These are phyloP conservation scores for Tricholoma terreum DNA, from an alignment of 768 basidiomycete genomes.

Conservation along the genomic window DNA sequence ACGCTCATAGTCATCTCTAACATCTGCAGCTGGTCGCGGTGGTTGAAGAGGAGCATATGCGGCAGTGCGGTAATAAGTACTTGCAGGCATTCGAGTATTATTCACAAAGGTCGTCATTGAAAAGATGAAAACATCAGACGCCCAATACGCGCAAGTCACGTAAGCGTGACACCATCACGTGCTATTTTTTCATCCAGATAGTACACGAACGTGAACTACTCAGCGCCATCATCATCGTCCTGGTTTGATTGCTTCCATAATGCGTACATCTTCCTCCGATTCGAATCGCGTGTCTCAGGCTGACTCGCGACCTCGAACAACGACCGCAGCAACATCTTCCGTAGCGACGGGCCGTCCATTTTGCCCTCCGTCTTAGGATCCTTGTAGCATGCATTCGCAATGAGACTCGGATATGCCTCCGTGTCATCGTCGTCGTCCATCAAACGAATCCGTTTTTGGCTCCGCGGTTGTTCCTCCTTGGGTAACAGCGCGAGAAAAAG, in stretches of 20 bases:
- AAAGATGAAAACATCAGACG: no score
- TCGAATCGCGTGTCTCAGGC: constrained; percentile 71
- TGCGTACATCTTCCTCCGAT: constrained; percentile 79
- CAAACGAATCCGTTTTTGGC: constrained; percentile 45
- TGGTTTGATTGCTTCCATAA: constrained; percentile 69
- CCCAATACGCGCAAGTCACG: not conserved
- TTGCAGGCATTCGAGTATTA: constrained; percentile 12
- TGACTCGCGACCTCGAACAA: constrained; percentile 76
- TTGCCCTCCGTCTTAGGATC: constrained; percentile 38
- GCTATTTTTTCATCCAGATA: constrained; percentile 6
- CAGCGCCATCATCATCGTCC: constrained; percentile 31
- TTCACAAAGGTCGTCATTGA: constrained; percentile 11
- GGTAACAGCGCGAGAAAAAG: constrained; percentile 53
- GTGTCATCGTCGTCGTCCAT: constrained; percentile 20
- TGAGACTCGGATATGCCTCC: constrained; percentile 40
- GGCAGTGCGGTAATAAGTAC: constrained; percentile 28
- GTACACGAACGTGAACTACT: constrained; percentile 1
- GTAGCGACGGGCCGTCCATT: constrained; percentile 36
- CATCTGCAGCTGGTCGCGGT: constrained; percentile 35
- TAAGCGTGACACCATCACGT: not conserved
- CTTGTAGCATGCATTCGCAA: constrained; percentile 52
- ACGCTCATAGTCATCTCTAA: constrained; percentile 81
- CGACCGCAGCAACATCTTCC: constrained; percentile 52
- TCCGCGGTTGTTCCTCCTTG: constrained; percentile 38
- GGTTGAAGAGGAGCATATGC: constrained; percentile 23